Conservation (phyloP, 1,284 basidiomycete genomes). For the Ustilago loliicola region DNA sequence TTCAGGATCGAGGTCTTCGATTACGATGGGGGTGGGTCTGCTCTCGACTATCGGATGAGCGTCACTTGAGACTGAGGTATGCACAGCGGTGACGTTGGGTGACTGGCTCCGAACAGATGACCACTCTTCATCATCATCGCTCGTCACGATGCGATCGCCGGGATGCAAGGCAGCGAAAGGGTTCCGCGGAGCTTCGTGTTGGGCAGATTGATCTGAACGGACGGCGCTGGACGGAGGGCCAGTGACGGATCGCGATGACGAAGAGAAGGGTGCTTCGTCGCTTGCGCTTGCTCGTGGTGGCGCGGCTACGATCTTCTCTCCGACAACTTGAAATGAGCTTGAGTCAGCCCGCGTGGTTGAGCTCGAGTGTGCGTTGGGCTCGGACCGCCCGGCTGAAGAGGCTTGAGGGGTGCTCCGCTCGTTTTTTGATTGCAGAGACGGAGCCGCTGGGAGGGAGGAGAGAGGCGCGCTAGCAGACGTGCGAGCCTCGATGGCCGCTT, state of each 20-base stretch:
- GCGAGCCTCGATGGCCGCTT: not conserved
- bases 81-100: not conserved
- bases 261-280: not conserved
- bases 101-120: not conserved
- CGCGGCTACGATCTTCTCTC: conserved; percentile 22
- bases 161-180: conserved; percentile 1
- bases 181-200: not conserved
- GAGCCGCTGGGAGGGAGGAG: not conserved
- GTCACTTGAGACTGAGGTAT: not conserved
- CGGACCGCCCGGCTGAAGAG: not conserved
- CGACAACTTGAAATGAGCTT: conserved; percentile 39
- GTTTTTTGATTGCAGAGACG: not conserved
- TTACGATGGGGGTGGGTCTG: not conserved
- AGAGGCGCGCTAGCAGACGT: not conserved
- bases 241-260: not conserved
- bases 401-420: not conserved
- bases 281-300: not conserved
- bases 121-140: conserved; percentile 8
- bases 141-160: not conserved
- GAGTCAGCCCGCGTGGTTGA: conserved; percentile 8
- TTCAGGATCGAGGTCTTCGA: not conserved
- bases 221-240: not conserved
- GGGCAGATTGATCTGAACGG: not conserved
- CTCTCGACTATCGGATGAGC: not conserved
- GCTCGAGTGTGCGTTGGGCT: not conserved